phyloP scores from a whole-genome alignment of 75 land plant species.

The Cunninghamia lanceolata region DNA sequence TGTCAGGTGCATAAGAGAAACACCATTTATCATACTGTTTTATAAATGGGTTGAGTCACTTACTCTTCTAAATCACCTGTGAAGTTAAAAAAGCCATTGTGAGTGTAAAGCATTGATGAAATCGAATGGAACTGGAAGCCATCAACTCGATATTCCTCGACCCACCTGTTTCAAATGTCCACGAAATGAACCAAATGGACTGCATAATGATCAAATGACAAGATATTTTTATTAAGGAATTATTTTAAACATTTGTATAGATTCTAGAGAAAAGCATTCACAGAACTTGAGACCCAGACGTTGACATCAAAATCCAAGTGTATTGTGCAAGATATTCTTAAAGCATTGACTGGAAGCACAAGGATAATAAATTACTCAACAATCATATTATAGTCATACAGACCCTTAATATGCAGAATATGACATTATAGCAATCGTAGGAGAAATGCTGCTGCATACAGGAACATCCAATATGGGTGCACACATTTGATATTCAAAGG shows the following conservation, averaged over 20 bases:
- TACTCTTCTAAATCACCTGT: constrained; percentile 85
- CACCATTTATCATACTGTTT: neutral
- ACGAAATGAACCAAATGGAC: neutral
- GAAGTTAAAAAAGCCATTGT: constrained; percentile 89
- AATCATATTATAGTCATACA: neutral
- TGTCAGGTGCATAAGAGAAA: neutral
- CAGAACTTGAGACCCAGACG: neutral
- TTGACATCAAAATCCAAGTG: neutral
- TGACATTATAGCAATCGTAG: neutral
- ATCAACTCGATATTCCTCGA: constrained; percentile 86
- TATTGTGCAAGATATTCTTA: neutral
- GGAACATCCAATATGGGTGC: neutral
- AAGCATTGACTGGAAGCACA: neutral
- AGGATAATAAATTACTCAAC: neutral
- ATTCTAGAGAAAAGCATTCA: neutral
- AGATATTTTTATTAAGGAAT: neutral
- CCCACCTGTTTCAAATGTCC: constrained; percentile 73
- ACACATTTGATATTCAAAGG: neutral
- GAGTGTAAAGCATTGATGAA: constrained; percentile 93
- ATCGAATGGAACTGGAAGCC: constrained; percentile 95
- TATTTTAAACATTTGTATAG: neutral
- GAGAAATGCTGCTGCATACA: neutral
- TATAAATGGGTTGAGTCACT: constrained; percentile 19
- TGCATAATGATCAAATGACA: neutral
- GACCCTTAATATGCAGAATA: neutral